Percentiles rank a stretch among this genome's conserved stretches.
Evolutionary conservation across 495 filamentous ascomycete genomes (phyloP).

Genomic region (Penicillium silybi): DNA sequence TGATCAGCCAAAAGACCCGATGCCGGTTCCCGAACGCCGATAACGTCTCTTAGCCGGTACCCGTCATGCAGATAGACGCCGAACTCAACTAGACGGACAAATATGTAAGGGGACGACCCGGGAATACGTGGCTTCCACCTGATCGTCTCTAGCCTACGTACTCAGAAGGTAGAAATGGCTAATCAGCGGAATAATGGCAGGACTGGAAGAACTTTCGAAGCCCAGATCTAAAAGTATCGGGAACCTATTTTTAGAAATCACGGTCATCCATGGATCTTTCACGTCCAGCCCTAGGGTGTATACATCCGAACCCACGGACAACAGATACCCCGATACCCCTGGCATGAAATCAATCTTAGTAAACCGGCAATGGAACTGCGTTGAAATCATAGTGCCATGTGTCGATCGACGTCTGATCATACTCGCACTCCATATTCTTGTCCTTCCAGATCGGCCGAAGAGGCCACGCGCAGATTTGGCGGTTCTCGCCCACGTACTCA

Average conservation of each 20-base stretch:
- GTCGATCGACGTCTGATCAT: slow-evolving; percentile 37
- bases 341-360: not conserved
- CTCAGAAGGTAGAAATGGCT: not conserved
- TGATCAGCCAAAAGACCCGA: not conserved
- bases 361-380: too few species aligned
- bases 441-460: slow-evolving; percentile 40
- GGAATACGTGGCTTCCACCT: not conserved
- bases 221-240: not conserved
- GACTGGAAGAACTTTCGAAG: not conserved
- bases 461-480: slow-evolving; percentile 44
- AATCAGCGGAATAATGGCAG: not conserved
- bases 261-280: not conserved
- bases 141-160: not conserved
- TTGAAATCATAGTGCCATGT: slow-evolving; percentile 35
- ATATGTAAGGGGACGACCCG: not conserved
- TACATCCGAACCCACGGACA: not conserved
- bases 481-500: slow-evolving; percentile 29
- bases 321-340: not conserved
- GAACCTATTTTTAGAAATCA: not conserved
- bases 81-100: not conserved
- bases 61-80: not conserved
- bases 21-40: not conserved
- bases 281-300: not conserved
- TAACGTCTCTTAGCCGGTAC: not conserved
- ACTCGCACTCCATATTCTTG: slow-evolving; percentile 35